Base-by-base conservation (phyloP, 2,329 filamentous ascomycete genomes). In the Ceratocystis smalleyi region DNA sequence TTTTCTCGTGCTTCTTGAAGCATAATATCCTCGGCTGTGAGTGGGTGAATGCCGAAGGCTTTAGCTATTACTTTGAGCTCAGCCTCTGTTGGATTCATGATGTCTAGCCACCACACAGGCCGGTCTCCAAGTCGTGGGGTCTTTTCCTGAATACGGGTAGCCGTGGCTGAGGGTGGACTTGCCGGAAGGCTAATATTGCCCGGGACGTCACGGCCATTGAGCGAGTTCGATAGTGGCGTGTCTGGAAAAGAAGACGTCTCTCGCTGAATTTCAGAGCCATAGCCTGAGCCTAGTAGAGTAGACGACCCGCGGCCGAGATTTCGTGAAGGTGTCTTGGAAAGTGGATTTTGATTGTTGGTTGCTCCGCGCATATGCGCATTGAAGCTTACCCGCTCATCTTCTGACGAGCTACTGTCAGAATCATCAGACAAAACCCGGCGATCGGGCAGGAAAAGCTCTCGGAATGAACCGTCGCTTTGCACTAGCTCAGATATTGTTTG, bases 1-100 rank as follows among this genome's bases (percentile, higher is more conserved):
- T 99, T 99, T 72, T 99, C 94, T 24, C 94, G 91, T 49, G 91
- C 89, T 76, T 99, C 94, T 73, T 97, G 90, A 78, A 96, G 86
- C 81, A 97, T 87, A 70, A 99, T 96, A 72, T 99, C 94, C 74
- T 99, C 94, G 1, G 90, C 87, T 0, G 94, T 99, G 66, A 99
- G 77, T 0, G 94, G 91, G 75, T 99, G 94, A 67, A 99, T 96
- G 17, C 91, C 90, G 72, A 99, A 99, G 0, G 94, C 83, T 71
- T 95, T 95, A 35, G 89, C 85, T 49, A 99, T 81, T 7, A 94
- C 84, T 72, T 91, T 92, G 94, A 99, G 97, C 75, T 99, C 94
- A 0, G 86, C 84, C 71, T 97, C 91, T 0, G 91, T 96, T 0
- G 94, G 94, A 55, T 83, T 89, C 27, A 96, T 79, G 4, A 99